Base-by-base conservation (phyloP, 768 basidiomycete genomes). In the Pisolithus microcarpus region DNA sequence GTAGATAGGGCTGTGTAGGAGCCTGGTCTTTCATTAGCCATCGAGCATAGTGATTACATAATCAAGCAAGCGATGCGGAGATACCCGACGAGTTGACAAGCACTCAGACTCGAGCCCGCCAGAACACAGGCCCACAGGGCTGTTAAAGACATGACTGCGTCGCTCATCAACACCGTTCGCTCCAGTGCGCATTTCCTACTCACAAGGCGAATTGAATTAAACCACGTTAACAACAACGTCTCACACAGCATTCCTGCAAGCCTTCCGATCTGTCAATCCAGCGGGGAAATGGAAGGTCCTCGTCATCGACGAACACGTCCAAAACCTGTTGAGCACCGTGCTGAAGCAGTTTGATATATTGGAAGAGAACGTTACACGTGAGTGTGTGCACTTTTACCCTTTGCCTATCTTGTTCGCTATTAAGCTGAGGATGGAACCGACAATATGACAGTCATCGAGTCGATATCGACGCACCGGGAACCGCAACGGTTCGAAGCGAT, bases 281-380 rank as follows among this genome's bases (percentile, higher is more conserved):
- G 82, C 86, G 18, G 82, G 81, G 52, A 74, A 81, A 77, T 99
- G 96, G 96, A 99, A 99, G 80, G 87, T 96, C 58, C 81, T 98
- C 40, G 92, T 99, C 52, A 88, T 98, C 48, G 96, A 99, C 67
- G 91, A 93, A 57, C 81, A 90, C 69, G 85, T 93, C 23, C 85
- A 93, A 68, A 82, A 78, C 64, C 71, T 98, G 49, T 69, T 99
- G 43, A 79, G 84, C 54, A 81, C 87, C 8, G 91, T 94, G 4
- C 76, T 97, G 59, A 92, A 91, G 70, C 85, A 91, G 64, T 92
- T 89, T 60, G 95, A 99, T 66, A 88, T 98, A 50, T 69, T 98
- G 50, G 85, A 92, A 66, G 91, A 96, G 75, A 94, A 94, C 74
- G 91, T 98, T 39, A 96, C 93, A 43, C 79, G 95, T 96, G 72